Percentiles rank a stretch among this genome's conserved stretches.
Conservation (phyloP, 163 green algal species). For the Picocystis sp. region DNA sequence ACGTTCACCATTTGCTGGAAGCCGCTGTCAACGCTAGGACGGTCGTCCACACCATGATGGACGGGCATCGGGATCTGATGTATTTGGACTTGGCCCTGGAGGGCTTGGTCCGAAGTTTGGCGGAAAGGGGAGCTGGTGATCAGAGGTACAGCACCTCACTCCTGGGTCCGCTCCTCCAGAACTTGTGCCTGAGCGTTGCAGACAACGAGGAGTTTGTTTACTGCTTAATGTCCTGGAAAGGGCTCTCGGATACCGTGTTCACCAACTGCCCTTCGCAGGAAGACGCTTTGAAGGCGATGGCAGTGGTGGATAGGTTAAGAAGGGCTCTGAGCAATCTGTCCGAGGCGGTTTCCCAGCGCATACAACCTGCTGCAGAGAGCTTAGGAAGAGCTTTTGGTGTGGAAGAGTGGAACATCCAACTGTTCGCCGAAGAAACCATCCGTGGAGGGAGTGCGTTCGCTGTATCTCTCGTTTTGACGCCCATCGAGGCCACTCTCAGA, state of each 20-base stretch:
- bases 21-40: slow-evolving; percentile 6
- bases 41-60: neutral
- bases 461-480: slow-evolving; percentile 46
- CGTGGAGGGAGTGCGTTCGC: slow-evolving; percentile 79
- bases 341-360: slow-evolving; percentile 32
- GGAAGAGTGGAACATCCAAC: slow-evolving; percentile 52
- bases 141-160: slow-evolving; percentile 35
- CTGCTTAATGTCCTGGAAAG: slow-evolving; percentile 69
- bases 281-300: slow-evolving; percentile 43
- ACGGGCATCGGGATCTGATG: slow-evolving; percentile 51
- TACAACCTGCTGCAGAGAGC: slow-evolving; percentile 25
- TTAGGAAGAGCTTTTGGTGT: slow-evolving; percentile 56
- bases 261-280: slow-evolving; percentile 37
- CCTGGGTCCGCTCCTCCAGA: slow-evolving; percentile 74
- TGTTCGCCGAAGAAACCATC: slow-evolving; percentile 94
- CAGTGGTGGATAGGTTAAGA: slow-evolving; percentile 74
- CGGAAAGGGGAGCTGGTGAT: slow-evolving; percentile 61
- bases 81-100: slow-evolving; percentile 90
- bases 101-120: slow-evolving; percentile 41
- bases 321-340: slow-evolving; percentile 33
- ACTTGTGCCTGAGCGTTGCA: slow-evolving; percentile 64
- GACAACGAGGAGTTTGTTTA: slow-evolving; percentile 87
- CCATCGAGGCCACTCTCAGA: slow-evolving; percentile 65
- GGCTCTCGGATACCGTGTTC: slow-evolving; percentile 19
- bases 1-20: slow-evolving; percentile 62